These are phyloP conservation scores for Calonectria montana DNA, from an alignment of 2,329 filamentous ascomycete genomes.

Conservation along the genomic window DNA sequence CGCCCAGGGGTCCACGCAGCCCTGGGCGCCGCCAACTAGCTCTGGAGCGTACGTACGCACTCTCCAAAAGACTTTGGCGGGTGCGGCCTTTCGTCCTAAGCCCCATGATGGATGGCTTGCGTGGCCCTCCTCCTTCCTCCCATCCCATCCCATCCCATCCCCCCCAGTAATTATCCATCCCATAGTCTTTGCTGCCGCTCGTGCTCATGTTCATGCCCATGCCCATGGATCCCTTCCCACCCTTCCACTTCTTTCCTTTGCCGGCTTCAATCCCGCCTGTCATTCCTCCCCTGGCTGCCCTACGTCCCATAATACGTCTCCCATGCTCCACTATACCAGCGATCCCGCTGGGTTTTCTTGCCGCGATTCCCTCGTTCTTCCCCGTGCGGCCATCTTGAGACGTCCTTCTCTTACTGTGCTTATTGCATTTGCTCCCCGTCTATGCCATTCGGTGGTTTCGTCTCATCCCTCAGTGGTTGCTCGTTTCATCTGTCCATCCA, in stretches of 20 bases:
- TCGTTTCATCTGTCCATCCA: conserved; percentile 4
- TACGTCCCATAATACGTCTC: conserved; percentile 18
- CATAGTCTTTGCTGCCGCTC: conserved; percentile 12
- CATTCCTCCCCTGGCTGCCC: conserved; percentile 20
- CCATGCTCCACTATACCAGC: conserved; percentile 36
- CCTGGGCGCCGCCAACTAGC: conserved; percentile 2
- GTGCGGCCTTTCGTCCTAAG: conserved; percentile 19
- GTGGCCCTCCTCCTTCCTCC: conserved; percentile 24
- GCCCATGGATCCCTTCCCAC: background rate
- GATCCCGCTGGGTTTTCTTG: conserved; percentile 30
- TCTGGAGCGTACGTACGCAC: conserved; percentile 18
- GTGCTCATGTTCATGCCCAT: background rate
- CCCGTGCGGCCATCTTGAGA: conserved; percentile 30
- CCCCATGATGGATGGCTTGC: conserved; percentile 22
- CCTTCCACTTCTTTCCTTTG: conserved; percentile 5
- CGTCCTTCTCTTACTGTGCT: conserved; percentile 31
- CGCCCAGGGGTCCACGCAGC: background rate
- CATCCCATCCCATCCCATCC: conserved; percentile 3
- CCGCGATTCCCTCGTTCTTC: conserved; percentile 28
- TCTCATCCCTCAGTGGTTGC: background rate
- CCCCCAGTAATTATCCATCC: conserved; percentile 2
- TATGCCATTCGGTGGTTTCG: background rate
- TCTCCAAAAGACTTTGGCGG: conserved; percentile 5
- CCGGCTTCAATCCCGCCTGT: background rate
- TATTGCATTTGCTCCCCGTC: conserved; percentile 21